Evolutionary conservation across 169 alveolate genomes (phyloP).

Genomic region (Plasmodium vivax): DNA sequence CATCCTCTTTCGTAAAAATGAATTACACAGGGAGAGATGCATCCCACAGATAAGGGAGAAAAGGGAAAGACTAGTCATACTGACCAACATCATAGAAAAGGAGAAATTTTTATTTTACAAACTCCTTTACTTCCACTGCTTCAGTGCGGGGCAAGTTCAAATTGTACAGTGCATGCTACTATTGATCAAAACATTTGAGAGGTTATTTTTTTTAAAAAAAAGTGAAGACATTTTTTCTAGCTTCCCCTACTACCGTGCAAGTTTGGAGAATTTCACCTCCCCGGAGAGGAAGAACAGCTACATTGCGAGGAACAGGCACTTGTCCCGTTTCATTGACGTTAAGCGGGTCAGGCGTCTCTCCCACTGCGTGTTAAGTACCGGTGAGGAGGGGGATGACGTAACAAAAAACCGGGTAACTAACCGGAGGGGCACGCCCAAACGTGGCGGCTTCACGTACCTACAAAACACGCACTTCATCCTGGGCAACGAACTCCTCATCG

Average conservation of each 20-base stretch:
- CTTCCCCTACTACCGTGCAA: constrained; percentile 17
- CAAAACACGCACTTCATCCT: constrained; percentile 55
- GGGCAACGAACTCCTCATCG: constrained; percentile 71
- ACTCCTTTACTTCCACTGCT: constrained; percentile 66
- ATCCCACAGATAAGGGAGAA: not conserved
- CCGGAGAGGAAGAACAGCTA: not conserved
- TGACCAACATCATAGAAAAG: constrained; percentile 15
- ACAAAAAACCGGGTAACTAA: not conserved
- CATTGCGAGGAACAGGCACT: constrained; percentile 7
- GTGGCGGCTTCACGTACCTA: constrained; percentile 32
- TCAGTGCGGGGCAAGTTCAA: constrained; percentile 73
- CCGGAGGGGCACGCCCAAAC: constrained; percentile 9
- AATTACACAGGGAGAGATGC: not conserved
- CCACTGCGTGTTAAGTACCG: constrained; percentile 5
- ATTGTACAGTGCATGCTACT: constrained; percentile 32
- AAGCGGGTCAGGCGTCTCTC: constrained; percentile 11
- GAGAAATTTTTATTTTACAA: constrained; percentile 61
- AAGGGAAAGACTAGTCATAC: constrained; percentile 13
- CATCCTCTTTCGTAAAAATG: not conserved
- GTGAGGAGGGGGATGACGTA: not conserved
- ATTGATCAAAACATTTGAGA: constrained; percentile 33
- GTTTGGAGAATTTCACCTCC: constrained; percentile 20
- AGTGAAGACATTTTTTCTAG: constrained; percentile 41
- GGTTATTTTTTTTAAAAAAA: constrained; percentile 18
- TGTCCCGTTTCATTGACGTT: constrained; percentile 10